These are phyloP conservation scores for Naganishia vaughanmartiniae DNA, from an alignment of 768 basidiomycete genomes.

Conservation along the genomic window DNA sequence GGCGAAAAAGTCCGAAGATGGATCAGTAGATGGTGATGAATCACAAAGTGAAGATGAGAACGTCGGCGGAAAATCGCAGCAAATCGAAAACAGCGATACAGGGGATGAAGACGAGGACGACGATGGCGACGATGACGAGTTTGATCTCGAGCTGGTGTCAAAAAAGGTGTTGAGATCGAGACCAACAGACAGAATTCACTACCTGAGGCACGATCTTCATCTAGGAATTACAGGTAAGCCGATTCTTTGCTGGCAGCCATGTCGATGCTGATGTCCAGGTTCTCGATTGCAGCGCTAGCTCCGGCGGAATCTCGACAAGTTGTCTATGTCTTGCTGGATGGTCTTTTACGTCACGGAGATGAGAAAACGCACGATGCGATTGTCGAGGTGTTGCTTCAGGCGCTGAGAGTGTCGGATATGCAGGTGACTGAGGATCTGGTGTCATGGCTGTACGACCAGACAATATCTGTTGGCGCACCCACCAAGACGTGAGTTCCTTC, in stretches of 20 bases:
- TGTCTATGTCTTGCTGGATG: slow-evolving; percentile 19
- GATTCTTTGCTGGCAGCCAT: background rate
- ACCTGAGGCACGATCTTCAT: slow-evolving; percentile 17
- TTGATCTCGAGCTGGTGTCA: slow-evolving; percentile 19
- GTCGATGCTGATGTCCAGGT: background rate
- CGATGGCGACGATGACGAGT: slow-evolving; percentile 1
- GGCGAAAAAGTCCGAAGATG: slow-evolving; percentile 28
- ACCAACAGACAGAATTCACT: slow-evolving; percentile 20
- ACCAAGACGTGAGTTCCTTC: slow-evolving; percentile 18
- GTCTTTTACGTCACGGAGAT: slow-evolving; percentile 20
- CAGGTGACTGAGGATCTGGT: slow-evolving; percentile 17
- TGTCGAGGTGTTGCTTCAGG: slow-evolving; percentile 18
- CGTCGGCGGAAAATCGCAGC: background rate
- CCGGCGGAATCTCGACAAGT: slow-evolving; percentile 5
- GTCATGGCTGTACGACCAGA: slow-evolving; percentile 20
- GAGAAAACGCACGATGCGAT: slow-evolving; percentile 27
- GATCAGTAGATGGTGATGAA: slow-evolving; percentile 15
- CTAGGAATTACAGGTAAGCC: background rate
- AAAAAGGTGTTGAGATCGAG: slow-evolving; percentile 15
- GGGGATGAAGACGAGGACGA: slow-evolving; percentile 6
- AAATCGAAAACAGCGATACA: background rate
- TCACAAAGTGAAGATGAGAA: slow-evolving; percentile 10
- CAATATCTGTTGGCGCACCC: slow-evolving; percentile 13
- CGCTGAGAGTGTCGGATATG: slow-evolving; percentile 8
- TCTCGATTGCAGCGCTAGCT: background rate